A percentile compares a stretch with the other conserved stretches of the same genome.
phyloP scores from a whole-genome alignment of 495 filamentous ascomycete genomes.

The Neurospora pannonica region DNA sequence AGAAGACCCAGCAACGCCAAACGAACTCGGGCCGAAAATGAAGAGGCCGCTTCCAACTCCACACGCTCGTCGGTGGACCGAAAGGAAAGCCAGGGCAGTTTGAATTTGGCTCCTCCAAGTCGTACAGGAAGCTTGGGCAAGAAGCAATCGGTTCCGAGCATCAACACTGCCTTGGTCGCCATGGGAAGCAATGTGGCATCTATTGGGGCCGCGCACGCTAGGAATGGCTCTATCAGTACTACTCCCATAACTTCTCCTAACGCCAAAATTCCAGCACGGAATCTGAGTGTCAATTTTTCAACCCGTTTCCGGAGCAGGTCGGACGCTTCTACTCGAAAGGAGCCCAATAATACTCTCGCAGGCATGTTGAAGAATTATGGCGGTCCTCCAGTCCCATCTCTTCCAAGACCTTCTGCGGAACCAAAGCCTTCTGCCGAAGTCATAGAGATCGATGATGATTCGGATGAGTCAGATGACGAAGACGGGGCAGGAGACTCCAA shows the following conservation, averaged over 20 bases:
- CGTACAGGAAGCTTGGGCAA: constrained; percentile 50
- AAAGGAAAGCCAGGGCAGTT: constrained; percentile 41
- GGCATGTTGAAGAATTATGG: constrained; percentile 45
- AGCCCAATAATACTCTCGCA: constrained; percentile 17
- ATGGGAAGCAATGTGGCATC: constrained; percentile 53
- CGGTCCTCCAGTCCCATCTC: constrained; percentile 47
- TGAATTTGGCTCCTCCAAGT: constrained; percentile 43
- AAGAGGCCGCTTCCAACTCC: constrained; percentile 29
- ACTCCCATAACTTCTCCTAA: constrained; percentile 41
- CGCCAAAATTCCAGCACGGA: constrained; percentile 25
- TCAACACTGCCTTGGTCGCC: constrained; percentile 56
- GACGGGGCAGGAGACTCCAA: constrained; percentile 42
- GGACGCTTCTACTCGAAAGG: constrained; percentile 36
- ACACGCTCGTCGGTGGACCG: constrained; percentile 23
- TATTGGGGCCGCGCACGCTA: constrained; percentile 46
- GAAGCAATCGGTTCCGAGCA: constrained; percentile 47
- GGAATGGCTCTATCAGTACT: constrained; percentile 49
- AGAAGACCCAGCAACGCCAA: constrained; percentile 46
- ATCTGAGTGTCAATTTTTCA: constrained; percentile 35
- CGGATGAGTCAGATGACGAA: constrained; percentile 41
- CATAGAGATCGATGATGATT: constrained; percentile 20
- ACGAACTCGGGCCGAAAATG: constrained; percentile 32
- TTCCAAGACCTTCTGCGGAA: constrained; percentile 32
- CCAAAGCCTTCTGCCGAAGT: constrained; percentile 23
- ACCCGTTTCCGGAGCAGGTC: constrained; percentile 65